Percentiles rank a stretch among this genome's conserved stretches.
These are phyloP conservation scores for Bertia moriformis DNA, from an alignment of 2,329 filamentous ascomycete genomes.

Conservation along the genomic window DNA sequence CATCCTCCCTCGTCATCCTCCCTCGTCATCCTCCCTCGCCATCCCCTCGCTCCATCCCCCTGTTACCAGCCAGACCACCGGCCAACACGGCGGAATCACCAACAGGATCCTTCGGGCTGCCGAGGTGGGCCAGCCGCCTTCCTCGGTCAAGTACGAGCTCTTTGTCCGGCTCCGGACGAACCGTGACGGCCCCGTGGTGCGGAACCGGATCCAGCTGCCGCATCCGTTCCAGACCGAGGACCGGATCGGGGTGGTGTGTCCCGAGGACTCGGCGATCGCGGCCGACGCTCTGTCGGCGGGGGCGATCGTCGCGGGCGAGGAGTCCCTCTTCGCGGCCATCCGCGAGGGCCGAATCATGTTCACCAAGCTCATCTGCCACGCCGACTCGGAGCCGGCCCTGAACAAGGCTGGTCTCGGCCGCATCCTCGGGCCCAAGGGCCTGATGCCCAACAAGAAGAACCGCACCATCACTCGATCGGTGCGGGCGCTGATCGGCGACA, in stretches of 20 bases:
- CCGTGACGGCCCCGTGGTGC: conserved; percentile 74
- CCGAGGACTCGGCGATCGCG: conserved; percentile 28
- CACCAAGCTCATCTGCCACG: conserved; percentile 77
- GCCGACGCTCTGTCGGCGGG: conserved; percentile 30
- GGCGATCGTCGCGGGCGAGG: conserved; percentile 74
- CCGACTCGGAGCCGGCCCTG: conserved; percentile 61
- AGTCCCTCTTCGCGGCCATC: conserved; percentile 69
- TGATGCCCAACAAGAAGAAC: conserved; percentile 83
- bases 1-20: too few relatives aligned
- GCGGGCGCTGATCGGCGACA: conserved; percentile 58
- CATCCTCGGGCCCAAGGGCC: conserved; percentile 70
- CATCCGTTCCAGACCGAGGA: conserved; percentile 81
- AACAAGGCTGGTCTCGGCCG: conserved; percentile 69
- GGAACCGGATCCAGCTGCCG: conserved; percentile 75
- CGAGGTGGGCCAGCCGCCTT: conserved; percentile 71
- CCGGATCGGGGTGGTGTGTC: conserved; percentile 78
- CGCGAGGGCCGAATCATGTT: conserved; percentile 65
- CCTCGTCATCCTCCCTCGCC: too few relatives aligned
- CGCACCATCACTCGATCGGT: conserved; percentile 81
- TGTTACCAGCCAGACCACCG: conserved; percentile 5
- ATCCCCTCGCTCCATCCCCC: too few relatives aligned
- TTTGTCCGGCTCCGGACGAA: conserved; percentile 68
- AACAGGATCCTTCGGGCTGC: conserved; percentile 74
- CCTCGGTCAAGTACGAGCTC: conserved; percentile 73
- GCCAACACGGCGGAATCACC: conserved; percentile 6